phyloP scores from a whole-genome alignment of 495 filamentous ascomycete genomes.

The Tuber calosporum region DNA sequence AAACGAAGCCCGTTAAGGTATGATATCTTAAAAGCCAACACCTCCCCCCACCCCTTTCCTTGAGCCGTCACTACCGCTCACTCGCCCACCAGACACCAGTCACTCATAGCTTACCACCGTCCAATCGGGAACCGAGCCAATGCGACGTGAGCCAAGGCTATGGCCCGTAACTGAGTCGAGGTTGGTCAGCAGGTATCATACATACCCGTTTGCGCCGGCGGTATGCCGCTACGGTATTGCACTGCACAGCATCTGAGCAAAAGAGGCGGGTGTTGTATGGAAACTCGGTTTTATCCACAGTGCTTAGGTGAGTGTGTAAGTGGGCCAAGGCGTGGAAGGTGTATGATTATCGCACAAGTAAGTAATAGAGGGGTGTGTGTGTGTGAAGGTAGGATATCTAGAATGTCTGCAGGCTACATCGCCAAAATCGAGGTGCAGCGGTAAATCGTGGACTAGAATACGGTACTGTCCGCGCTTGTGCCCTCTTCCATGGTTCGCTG shows the following conservation, averaged over 20 bases:
- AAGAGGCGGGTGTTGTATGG: not conserved
- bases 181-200: not conserved
- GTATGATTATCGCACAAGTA: not conserved
- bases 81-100: not conserved
- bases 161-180: not conserved
- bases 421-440: not conserved
- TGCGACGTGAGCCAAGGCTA: not conserved
- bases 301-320: not conserved
- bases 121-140: not conserved
- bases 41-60: not conserved
- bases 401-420: not conserved
- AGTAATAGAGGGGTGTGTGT: not conserved
- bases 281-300: not conserved
- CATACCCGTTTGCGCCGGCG: not conserved
- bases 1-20: not conserved
- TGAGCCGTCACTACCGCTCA: not conserved
- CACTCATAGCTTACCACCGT: not conserved
- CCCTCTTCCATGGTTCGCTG: not conserved
- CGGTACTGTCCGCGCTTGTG: not conserved
- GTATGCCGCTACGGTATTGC: not conserved
- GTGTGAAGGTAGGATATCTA: not conserved
- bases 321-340: not conserved
- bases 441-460: not conserved
- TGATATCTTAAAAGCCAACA: not conserved
- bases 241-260: not conserved